Evolutionary conservation across 2,329 filamentous ascomycete genomes (phyloP), one percentile per base, ranked within the genome.

Genomic region (Fusarium fujikuroi): DNA sequence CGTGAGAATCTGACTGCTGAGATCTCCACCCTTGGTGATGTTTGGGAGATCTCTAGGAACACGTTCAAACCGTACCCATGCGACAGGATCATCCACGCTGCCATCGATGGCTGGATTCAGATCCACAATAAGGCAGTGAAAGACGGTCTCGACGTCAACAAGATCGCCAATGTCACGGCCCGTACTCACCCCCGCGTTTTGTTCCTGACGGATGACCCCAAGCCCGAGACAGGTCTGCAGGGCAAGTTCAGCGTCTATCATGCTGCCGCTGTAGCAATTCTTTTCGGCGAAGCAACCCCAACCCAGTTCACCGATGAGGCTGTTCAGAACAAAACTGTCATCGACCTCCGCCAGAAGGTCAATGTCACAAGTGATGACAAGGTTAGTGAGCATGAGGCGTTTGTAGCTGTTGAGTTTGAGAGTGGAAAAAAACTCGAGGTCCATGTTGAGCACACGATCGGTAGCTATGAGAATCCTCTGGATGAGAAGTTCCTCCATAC

Each of bases 171-270:
- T 21, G 28, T 63, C 36, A 63, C 53, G 5, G 54, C 60, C 23
- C 43, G 43, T 10, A 40, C 34, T 9, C 34, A 34, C 7, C 60
- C 36, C 8, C 54, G 36, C 7, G 60, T 63, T 21, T 19, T 63
- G 8, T 60, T 63, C 19, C 14, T 63, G 6, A 49, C 60, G 1
- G 54, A 63, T 12, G 43, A 63, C 25, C 42, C 42, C 15, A 28
- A 60, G n/a, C 60, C 60, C 1, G 36, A 49, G 23, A 63, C 53
- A 8, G 60, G 60, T 5, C 53, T 63, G 3, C 36, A 34, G 10
- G 36, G 43, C 9, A 63, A 60, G 16, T 60, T 63, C 43, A 63
- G 54, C 30, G 54, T 63, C 9, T 63, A 63, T 16, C 60, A 63
- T 15, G 54, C 36, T n/a, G 43, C 60, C 14, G 36, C 60, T 11